These are phyloP conservation scores for Letharia columbiana DNA, from an alignment of 495 filamentous ascomycete genomes.

Conservation along the genomic window DNA sequence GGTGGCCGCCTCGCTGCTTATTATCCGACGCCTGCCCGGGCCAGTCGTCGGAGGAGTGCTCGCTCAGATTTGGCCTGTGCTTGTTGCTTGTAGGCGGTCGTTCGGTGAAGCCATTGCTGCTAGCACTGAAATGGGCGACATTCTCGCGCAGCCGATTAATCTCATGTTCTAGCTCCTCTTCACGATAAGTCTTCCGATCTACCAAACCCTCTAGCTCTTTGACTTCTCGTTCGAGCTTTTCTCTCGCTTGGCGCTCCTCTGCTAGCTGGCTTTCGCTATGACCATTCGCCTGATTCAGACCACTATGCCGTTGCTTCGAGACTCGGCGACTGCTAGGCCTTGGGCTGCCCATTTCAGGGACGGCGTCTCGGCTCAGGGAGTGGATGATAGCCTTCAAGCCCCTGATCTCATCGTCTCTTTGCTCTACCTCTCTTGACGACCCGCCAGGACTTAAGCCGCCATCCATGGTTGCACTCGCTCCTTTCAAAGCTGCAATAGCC, in stretches of 20 bases:
- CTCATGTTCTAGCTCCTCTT: conserved; percentile 87
- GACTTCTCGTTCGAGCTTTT: conserved; percentile 68
- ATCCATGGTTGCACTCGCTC: conserved; percentile 43
- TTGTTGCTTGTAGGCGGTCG: conserved; percentile 29
- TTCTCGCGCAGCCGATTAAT: conserved; percentile 51
- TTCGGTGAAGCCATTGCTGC: conserved; percentile 39
- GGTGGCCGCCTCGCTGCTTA: conserved; percentile 1
- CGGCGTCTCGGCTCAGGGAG: conserved; percentile 69
- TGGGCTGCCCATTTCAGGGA: conserved; percentile 37
- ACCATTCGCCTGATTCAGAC: conserved; percentile 31
- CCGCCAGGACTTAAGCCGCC: conserved; percentile 43
- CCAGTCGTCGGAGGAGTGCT: conserved; percentile 20
- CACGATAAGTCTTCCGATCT: conserved; percentile 62
- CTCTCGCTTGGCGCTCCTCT: conserved; percentile 46
- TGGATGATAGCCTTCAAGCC: conserved; percentile 97
- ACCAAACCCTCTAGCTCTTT: conserved; percentile 61
- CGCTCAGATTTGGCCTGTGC: conserved; percentile 24
- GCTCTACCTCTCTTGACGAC: conserved; percentile 65
- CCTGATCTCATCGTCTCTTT: conserved; percentile 93
- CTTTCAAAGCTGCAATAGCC: conserved; percentile 55
- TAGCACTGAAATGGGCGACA: conserved; percentile 38
- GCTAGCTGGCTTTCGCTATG: conserved; percentile 44
- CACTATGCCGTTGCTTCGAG: conserved; percentile 35
- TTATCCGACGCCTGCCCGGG: conserved; percentile 9
- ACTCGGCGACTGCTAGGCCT: conserved; percentile 28